Conservation (phyloP, 2,329 filamentous ascomycete species). For the Pseudocercospora eumusae region DNA sequence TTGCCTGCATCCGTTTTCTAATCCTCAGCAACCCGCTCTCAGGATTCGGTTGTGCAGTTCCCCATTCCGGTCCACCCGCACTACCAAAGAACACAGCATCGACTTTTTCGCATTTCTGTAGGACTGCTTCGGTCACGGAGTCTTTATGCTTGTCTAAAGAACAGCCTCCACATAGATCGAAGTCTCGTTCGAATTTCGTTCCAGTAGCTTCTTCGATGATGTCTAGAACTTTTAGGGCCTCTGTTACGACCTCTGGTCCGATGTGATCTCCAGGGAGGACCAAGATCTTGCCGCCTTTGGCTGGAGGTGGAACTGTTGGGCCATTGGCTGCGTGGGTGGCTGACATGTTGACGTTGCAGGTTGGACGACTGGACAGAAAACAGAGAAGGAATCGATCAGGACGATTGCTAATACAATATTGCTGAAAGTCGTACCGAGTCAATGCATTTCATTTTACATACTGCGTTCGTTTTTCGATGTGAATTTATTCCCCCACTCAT, state of each 20-base stretch:
- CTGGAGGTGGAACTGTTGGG: constrained; percentile 5
- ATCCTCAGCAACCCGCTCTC: constrained; percentile 50
- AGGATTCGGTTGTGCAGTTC: constrained; percentile 44
- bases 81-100: constrained; percentile 54
- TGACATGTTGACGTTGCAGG: constrained; percentile 11
- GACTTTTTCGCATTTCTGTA: constrained; percentile 45
- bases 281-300: constrained; percentile 40
- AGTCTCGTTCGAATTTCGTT: constrained; percentile 37
- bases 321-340: constrained; percentile 12
- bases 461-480: constrained; percentile 5
- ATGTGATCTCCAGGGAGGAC: constrained; percentile 52
- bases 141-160: constrained; percentile 51
- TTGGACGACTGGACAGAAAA: too few species aligned
- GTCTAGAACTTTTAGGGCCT: constrained; percentile 52
- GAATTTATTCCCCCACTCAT: not conserved
- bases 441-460: not conserved
- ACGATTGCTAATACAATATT: too few species aligned
- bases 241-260: constrained; percentile 54
- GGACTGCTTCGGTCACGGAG: constrained; percentile 48
- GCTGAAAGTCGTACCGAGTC: not conserved
- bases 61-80: constrained; percentile 54
- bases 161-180: constrained; percentile 41
- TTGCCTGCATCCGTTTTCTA: constrained; percentile 45
- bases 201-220: constrained; percentile 40
- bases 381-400: too few species aligned